Evolutionary conservation across 2,329 filamentous ascomycete species (phyloP), one percentile per base, ranked within the genome.

Genomic region (Trichoderma endophyticum): DNA sequence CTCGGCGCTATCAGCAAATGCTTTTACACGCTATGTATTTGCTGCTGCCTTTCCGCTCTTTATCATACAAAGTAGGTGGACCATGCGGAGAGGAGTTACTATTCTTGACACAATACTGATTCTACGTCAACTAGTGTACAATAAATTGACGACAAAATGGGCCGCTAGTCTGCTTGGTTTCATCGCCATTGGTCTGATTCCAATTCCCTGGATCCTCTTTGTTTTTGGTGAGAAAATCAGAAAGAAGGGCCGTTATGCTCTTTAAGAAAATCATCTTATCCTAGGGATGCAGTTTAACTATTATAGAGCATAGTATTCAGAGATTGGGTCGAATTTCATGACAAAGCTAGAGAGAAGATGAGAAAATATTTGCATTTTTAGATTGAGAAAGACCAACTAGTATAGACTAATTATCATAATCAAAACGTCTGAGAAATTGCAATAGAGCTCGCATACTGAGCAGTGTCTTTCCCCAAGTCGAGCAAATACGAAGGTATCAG

Each of bases 31-130:
- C 54, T 86, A 84, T 57, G 75, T 75, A 0, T 76, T 85, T 11
- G 82, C 81, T 2, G 80, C 81, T 0, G 80, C 76, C 0, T 86
- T 86, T 61, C 84, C 84, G 2, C 75, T 86, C 0, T 86, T 86
- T 72, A 82, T 82, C 0, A 76, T 84, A 5, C 71, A 72, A 34
- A 72, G 71, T 72, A 54, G 6, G 71, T 51, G 32, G 14, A 15
- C 15, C 6, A 9, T 21, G 14, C 26, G 0, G 39, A 18, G 9
- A 15, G n/a, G 6, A n/a, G 5, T 32, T n/a, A n/a, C 6, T 6
- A 12, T 15, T 14, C 8, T 28, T 48, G 15, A 36, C 4, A 3
- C 4, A 8, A 28, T 28, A 12, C 57, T 61, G 15, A 70, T 3
- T 15, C 4, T 18, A 9, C 6, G 15, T 8, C 5, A 21, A 14